phyloP scores from a whole-genome alignment of 106 monocot genomes.

The Platanthera guangdongensis region DNA sequence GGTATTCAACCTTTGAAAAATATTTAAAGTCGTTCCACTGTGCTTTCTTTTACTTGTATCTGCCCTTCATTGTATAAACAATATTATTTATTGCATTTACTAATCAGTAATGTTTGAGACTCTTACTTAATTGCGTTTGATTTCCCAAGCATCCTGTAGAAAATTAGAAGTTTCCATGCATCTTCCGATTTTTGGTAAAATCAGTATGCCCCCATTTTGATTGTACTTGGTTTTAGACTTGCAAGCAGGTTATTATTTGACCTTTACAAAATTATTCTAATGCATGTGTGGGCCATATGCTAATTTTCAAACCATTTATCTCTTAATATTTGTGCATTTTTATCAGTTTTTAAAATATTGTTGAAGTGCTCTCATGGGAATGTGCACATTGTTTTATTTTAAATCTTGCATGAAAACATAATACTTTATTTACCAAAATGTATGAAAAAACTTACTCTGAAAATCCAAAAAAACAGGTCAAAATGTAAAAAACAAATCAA shows the following conservation, averaged over 20 bases:
- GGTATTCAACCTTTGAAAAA: neutral
- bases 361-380: no score
- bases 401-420: no score
- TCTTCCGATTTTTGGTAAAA: neutral
- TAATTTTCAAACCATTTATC: no score
- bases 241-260: neutral
- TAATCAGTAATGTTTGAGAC: neutral
- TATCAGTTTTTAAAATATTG: no score
- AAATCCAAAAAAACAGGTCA: no score
- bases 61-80: neutral
- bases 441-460: no score
- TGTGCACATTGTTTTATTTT: no score
- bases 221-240: neutral
- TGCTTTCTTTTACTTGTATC: neutral
- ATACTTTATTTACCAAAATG: no score
- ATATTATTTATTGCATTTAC: neutral
- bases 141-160: neutral
- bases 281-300: no score
- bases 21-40: neutral
- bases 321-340: no score
- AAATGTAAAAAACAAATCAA: no score
- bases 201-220: neutral
- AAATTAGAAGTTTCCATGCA: no score
- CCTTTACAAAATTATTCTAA: neutral
- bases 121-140: neutral